Base-by-base conservation (phyloP, 371 early-diverging fungal species). In the Rhizopus arrhizus region DNA sequence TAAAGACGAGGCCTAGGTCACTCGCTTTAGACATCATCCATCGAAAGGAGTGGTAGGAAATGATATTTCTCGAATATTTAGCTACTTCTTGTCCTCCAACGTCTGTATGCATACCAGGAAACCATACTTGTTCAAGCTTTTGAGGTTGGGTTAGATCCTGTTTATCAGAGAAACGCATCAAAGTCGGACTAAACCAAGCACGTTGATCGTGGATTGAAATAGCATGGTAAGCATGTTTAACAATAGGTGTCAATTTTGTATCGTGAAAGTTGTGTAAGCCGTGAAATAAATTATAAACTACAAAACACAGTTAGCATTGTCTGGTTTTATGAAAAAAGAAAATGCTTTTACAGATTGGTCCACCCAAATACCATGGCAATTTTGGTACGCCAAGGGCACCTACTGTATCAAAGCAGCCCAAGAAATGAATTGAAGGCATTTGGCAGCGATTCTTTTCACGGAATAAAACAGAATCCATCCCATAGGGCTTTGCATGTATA, bases 321-420 rank as follows among this genome's bases (percentile, higher is more conserved):
- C 43, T 16, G 16, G 10, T 16, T 42, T 36, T 6, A 34, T 13
- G 16, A 13, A 56, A 11, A 22, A 22, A 4, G 1, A 31, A 4
- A 45, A 10, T 15, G n/a, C 11, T 47, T 59, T 60, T 68, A 69
- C 77, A 70, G 12, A 62, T 40, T 9, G 73, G 62, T 12, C 77
- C 77, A 45, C 77, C 77, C 4, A 73, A 51, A 28, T 66, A 76
- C 69, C 70, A 76, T 2, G 77, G 77, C n/a, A 76, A 31, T 29
- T 58, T 62, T 6, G 77, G 77, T 5, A 76, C 69, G 35, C 77
- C 77, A 2, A 76, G 63, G 22, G 58, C 58, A 3, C 77, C 77
- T 1, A 76, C 77, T 0, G 77, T 76, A 64, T 76, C 77, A 60
- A 73, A 73, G 43, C 77, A 76, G 0, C 73, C 77, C 38, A 76